These are phyloP conservation scores for Pseudocercospora musae DNA, from an alignment of 2,329 filamentous ascomycete species.

Conservation along the genomic window DNA sequence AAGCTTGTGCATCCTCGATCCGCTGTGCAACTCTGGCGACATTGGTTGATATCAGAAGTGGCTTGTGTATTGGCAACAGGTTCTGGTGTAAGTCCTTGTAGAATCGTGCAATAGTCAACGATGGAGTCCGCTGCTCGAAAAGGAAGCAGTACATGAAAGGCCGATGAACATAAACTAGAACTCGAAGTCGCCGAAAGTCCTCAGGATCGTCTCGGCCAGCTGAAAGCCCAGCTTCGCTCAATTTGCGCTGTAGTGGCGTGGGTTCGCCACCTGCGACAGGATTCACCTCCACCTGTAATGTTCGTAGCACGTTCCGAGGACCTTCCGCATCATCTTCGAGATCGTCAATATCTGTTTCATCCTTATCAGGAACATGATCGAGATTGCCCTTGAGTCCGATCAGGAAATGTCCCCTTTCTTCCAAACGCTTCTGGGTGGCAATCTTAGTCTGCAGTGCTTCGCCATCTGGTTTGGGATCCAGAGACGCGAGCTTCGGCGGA, in stretches of 20 bases:
- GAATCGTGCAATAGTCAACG: constrained; percentile 45
- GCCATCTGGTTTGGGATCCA: constrained; percentile 40
- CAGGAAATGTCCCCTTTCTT: constrained; percentile 58
- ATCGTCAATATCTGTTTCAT: constrained; percentile 27
- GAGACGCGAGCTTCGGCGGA: constrained; percentile 20
- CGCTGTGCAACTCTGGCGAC: constrained; percentile 42
- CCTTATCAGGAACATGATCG: constrained; percentile 51
- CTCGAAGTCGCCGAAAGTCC: constrained; percentile 49
- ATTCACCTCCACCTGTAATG: constrained; percentile 59
- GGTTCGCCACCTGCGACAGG: constrained; percentile 8
- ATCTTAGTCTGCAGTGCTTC: constrained; percentile 58
- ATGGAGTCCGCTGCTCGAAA: constrained; percentile 61
- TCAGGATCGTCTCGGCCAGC: constrained; percentile 14
- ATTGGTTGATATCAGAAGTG: constrained; percentile 43
- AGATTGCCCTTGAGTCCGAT: constrained; percentile 67
- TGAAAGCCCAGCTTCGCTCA: constrained; percentile 19
- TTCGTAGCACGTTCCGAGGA: constrained; percentile 59
- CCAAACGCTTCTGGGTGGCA: constrained; percentile 47
- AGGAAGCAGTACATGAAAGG: constrained; percentile 78
- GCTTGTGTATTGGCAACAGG: constrained; percentile 47
- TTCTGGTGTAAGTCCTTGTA: constrained; percentile 53
- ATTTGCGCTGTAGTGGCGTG: constrained; percentile 16
- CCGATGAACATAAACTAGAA: constrained; percentile 67
- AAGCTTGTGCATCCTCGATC: constrained; percentile 34
- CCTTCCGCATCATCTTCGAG: constrained; percentile 31